Conservation (phyloP, 2,329 filamentous ascomycete species). For the Fusarium miscanthi region DNA sequence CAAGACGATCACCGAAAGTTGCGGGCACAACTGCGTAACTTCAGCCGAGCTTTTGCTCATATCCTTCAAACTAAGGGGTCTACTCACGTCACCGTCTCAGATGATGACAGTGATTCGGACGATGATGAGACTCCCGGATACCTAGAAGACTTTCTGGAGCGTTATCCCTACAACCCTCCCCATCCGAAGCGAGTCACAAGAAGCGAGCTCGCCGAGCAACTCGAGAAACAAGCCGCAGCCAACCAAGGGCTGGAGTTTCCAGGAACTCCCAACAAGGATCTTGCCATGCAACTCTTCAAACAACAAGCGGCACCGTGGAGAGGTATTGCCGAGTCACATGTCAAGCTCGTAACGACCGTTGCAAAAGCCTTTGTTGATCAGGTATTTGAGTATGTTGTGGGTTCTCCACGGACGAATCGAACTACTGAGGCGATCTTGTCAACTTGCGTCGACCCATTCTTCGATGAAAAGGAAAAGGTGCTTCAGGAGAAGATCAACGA, state of each 20-base stretch:
- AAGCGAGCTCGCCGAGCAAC: slow-evolving; percentile 37
- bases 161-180: slow-evolving; percentile 45
- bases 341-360: slow-evolving; percentile 46
- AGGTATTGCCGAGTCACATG: slow-evolving; percentile 50
- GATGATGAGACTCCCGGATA: slow-evolving; percentile 35
- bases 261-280: slow-evolving; percentile 50
- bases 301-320: slow-evolving; percentile 54
- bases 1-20: slow-evolving; percentile 40
- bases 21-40: slow-evolving; percentile 47
- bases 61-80: slow-evolving; percentile 43
- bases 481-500: slow-evolving; percentile 52
- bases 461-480: slow-evolving; percentile 42
- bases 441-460: slow-evolving; percentile 49
- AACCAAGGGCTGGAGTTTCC: slow-evolving; percentile 57
- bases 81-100: slow-evolving; percentile 22
- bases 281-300: slow-evolving; percentile 55
- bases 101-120: background rate
- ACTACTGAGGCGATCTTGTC: slow-evolving; percentile 41
- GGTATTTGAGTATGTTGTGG: slow-evolving; percentile 49
- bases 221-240: slow-evolving; percentile 5
- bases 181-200: slow-evolving; percentile 40
- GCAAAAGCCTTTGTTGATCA: slow-evolving; percentile 53
- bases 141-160: slow-evolving; percentile 44
- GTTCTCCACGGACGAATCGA: slow-evolving; percentile 17
- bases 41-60: slow-evolving; percentile 47